These are phyloP conservation scores for Chaetomium olivaceum DNA, from an alignment of 2,329 filamentous ascomycete species.

Conservation along the genomic window DNA sequence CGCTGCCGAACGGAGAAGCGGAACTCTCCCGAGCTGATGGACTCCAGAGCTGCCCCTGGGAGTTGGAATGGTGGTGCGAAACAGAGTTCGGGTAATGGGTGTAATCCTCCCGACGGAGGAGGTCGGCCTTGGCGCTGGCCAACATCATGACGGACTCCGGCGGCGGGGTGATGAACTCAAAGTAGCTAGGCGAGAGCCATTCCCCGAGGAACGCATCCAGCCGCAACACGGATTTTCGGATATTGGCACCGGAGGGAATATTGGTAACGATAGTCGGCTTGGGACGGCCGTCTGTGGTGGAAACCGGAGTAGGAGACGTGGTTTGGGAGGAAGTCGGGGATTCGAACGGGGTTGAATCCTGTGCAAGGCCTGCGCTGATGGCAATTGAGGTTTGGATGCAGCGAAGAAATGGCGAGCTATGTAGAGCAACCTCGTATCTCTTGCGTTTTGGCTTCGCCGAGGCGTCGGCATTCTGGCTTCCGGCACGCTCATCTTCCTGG, in stretches of 20 bases:
- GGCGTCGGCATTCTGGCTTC: constrained; percentile 29
- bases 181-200: constrained; percentile 93
- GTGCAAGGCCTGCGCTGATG: constrained; percentile 80
- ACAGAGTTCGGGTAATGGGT: constrained; percentile 48
- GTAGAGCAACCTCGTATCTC: constrained; percentile 77
- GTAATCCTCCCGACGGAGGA: constrained; percentile 75
- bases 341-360: constrained; percentile 48
- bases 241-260: constrained; percentile 22
- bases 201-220: constrained; percentile 93
- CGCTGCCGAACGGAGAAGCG: constrained; percentile 8
- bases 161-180: constrained; percentile 86
- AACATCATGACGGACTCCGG: constrained; percentile 86
- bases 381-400: constrained; percentile 91
- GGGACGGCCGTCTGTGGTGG: constrained; percentile 32
- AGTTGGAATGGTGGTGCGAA: constrained; percentile 35
- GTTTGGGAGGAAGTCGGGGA: constrained; percentile 6
- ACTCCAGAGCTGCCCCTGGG: constrained; percentile 45
- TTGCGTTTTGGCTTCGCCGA: constrained; percentile 43
- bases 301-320: constrained; percentile 33
- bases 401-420: constrained; percentile 90
- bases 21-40: constrained; percentile 28
- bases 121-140: constrained; percentile 80
- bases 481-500: constrained; percentile 45
- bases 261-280: constrained; percentile 27
- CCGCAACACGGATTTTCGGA: constrained; percentile 66